These are phyloP conservation scores for Colletotrichum godetiae DNA, from an alignment of 2,329 filamentous ascomycete genomes.

Conservation along the genomic window DNA sequence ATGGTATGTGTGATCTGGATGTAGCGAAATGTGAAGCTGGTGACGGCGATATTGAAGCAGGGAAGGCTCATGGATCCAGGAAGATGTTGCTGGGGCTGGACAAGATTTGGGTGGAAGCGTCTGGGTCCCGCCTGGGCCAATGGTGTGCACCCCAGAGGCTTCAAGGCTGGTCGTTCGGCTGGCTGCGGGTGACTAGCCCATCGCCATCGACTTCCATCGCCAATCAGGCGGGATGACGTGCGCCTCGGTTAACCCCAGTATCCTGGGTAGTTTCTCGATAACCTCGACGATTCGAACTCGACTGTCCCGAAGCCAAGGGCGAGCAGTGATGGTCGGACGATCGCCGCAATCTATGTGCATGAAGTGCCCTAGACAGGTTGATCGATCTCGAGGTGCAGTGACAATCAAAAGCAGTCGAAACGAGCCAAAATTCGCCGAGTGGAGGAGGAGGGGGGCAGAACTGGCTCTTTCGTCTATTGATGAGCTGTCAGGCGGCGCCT, in stretches of 20 bases:
- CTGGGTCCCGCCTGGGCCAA: slow-evolving; percentile 14
- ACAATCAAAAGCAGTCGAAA: slow-evolving; percentile 1
- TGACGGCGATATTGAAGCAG: slow-evolving; percentile 18
- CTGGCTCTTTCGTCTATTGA: slow-evolving; percentile 24
- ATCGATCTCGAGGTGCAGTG: slow-evolving; percentile 18
- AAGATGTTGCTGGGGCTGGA: slow-evolving; percentile 18
- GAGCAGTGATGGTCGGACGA: slow-evolving; percentile 29
- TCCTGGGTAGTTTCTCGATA: slow-evolving; percentile 33
- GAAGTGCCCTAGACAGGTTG: slow-evolving; percentile 4
- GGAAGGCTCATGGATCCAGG: slow-evolving; percentile 9
- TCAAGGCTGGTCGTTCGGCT: slow-evolving; percentile 28
- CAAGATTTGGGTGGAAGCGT: slow-evolving; percentile 16
- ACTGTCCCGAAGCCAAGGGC: slow-evolving; percentile 1
- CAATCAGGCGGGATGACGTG: slow-evolving; percentile 35
- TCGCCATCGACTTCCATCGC: slow-evolving; percentile 29
- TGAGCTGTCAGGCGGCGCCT: slow-evolving; percentile 27
- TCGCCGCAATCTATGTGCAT: slow-evolving; percentile 23
- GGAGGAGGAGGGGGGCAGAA: slow-evolving; percentile 13
- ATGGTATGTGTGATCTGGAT: slow-evolving; percentile 10
- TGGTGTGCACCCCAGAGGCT: slow-evolving; percentile 12
- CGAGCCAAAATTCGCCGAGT: background rate
- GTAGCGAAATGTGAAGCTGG: slow-evolving; percentile 28
- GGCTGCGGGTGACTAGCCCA: slow-evolving; percentile 32
- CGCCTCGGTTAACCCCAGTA: slow-evolving; percentile 33
- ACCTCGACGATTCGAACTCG: slow-evolving; percentile 20